phyloP scores from a whole-genome alignment of 2,329 filamentous ascomycete species.

The Taxawa tesnikishii region DNA sequence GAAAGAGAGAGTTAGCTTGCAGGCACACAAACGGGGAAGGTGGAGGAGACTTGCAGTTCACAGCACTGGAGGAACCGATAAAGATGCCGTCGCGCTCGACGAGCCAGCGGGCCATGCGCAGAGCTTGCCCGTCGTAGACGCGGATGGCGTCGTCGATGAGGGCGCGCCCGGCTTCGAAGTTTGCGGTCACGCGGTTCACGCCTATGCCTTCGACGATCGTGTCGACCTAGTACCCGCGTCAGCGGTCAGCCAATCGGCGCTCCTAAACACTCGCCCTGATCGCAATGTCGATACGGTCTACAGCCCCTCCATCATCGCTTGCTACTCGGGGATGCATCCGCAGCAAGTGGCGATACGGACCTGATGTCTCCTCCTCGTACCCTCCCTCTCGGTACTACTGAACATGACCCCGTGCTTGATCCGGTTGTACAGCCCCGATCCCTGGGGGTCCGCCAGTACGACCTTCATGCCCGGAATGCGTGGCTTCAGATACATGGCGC shows the following conservation, averaged over 20 bases:
- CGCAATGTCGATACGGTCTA: no score
- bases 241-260: no score
- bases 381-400: slow-evolving; percentile 74
- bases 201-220: slow-evolving; percentile 93
- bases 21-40: neutral
- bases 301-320: no score
- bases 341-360: no score
- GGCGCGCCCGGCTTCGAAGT: slow-evolving; percentile 78
- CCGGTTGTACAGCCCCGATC: slow-evolving; percentile 85
- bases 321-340: no score
- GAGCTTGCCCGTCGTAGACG: slow-evolving; percentile 79
- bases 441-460: slow-evolving; percentile 86
- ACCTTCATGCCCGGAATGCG: slow-evolving; percentile 51
- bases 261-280: no score
- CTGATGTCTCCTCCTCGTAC: slow-evolving; percentile 76
- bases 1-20: neutral
- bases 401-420: slow-evolving; percentile 95
- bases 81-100: slow-evolving; percentile 95
- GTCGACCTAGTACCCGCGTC: no score
- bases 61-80: slow-evolving; percentile 85
- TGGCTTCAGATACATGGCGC: slow-evolving; percentile 72
- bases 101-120: slow-evolving; percentile 89
- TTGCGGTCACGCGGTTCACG: slow-evolving; percentile 85
- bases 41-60: slow-evolving; percentile 56
- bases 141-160: slow-evolving; percentile 82